Evolutionary conservation across 108 stramenopile species (phyloP).

Genomic region (Fistulifera solaris): DNA sequence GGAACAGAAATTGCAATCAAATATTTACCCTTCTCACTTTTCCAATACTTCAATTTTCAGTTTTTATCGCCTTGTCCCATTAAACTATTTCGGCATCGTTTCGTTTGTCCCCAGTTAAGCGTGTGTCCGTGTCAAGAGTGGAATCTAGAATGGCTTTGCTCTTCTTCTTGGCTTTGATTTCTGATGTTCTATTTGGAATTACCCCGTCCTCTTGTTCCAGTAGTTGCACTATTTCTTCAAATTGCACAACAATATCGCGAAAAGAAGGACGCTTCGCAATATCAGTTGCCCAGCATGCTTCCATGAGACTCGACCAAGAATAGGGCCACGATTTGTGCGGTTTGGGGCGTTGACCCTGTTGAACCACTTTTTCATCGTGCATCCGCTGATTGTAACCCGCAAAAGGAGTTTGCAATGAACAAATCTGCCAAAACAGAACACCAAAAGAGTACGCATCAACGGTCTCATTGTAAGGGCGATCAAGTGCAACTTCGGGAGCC

Average conservation of each 20-base stretch:
- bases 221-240: slow-evolving; percentile 52
- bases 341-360: slow-evolving; percentile 57
- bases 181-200: slow-evolving; percentile 36
- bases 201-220: slow-evolving; percentile 38
- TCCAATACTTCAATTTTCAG: too few relatives aligned
- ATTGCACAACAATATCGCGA: slow-evolving; percentile 40
- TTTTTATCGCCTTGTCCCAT: too few relatives aligned
- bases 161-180: slow-evolving; percentile 66
- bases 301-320: slow-evolving; percentile 64
- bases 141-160: slow-evolving; percentile 29
- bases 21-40: too few relatives aligned
- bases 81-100: slow-evolving; percentile 35
- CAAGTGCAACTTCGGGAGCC: slow-evolving; percentile 34
- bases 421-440: slow-evolving; percentile 78
- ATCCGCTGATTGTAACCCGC: slow-evolving; percentile 55
- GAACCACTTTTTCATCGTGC: slow-evolving; percentile 68
- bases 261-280: slow-evolving; percentile 47
- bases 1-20: too few relatives aligned
- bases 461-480: slow-evolving; percentile 51
- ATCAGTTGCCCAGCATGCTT: slow-evolving; percentile 55
- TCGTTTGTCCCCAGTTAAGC: slow-evolving; percentile 28
- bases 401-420: slow-evolving; percentile 71
- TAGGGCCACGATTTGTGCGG: slow-evolving; percentile 70
- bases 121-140: slow-evolving; percentile 62
- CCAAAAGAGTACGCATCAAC: slow-evolving; percentile 82